A percentile compares a stretch with the other conserved stretches of the same genome.
Conservation (phyloP, 345 rosid species). For the Gossypium sturtianum region DNA sequence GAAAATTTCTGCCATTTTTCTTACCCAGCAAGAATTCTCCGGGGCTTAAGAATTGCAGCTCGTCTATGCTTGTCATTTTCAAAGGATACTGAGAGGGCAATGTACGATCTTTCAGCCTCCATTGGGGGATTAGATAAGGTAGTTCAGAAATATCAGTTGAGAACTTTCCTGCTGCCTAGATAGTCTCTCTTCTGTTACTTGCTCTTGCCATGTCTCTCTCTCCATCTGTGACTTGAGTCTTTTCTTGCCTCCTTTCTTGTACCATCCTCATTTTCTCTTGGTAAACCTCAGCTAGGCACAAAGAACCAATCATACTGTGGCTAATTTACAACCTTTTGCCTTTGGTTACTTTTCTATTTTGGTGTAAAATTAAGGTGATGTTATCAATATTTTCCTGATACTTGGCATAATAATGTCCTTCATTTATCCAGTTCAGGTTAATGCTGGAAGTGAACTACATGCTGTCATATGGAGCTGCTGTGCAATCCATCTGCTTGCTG, state of each 20-base stretch:
- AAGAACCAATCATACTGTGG: not conserved
- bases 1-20: slow-evolving; percentile 2
- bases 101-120: slow-evolving; percentile 49
- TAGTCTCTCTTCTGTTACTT: not conserved
- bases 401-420: slow-evolving; percentile 18
- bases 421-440: slow-evolving; percentile 58
- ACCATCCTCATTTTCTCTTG: not conserved
- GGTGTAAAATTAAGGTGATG: not conserved
- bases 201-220: not conserved
- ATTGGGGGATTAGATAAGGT: slow-evolving; percentile 60
- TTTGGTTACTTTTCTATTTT: not conserved
- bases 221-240: not conserved
- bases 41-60: slow-evolving; percentile 88
- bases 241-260: not conserved
- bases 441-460: slow-evolving; percentile 88
- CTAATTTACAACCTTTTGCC: not conserved
- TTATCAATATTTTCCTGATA: slow-evolving; percentile 9
- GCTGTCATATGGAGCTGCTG: slow-evolving; percentile 93
- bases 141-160: slow-evolving; percentile 7
- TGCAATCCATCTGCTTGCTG: slow-evolving; percentile 65
- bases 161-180: not conserved
- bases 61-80: slow-evolving; percentile 68
- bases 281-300: not conserved
- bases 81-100: slow-evolving; percentile 61
- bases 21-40: slow-evolving; percentile 78